Evolutionary conservation across 179 eudicot genomes (phyloP).

Genomic region (Gypsophila paniculata): DNA sequence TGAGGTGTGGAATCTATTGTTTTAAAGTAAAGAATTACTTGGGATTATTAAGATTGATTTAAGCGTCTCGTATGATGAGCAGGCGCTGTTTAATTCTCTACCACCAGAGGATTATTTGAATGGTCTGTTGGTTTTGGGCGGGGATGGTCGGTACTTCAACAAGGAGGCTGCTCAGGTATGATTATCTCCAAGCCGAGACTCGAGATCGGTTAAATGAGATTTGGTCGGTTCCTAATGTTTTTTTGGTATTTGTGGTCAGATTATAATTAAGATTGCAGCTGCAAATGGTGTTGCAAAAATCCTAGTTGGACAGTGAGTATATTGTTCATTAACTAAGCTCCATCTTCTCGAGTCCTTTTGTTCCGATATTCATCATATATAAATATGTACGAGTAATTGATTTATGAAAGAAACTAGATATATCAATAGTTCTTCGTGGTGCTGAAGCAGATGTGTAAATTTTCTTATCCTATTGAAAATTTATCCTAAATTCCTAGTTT

Average conservation of each 20-base stretch:
- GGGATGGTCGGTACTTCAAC: slow-evolving; percentile 93
- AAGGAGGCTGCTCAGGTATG: slow-evolving; percentile 90
- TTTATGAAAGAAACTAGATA: too few species aligned
- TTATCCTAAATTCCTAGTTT: too few species aligned
- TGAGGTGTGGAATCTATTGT: slow-evolving; percentile 11
- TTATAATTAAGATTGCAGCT: slow-evolving; percentile 86
- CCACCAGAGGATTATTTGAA: slow-evolving; percentile 72
- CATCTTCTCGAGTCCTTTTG: not conserved
- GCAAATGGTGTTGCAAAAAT: slow-evolving; percentile 92
- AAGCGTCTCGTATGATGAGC: slow-evolving; percentile 18
- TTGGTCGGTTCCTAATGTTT: slow-evolving; percentile 1
- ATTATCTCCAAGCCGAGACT: slow-evolving; percentile 11
- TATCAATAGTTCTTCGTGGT: too few species aligned
- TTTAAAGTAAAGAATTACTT: not conserved
- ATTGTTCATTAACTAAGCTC: not conserved
- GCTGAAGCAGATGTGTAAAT: too few species aligned
- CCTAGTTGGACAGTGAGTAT: slow-evolving; percentile 85
- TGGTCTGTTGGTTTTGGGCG: slow-evolving; percentile 85
- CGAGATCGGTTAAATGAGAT: slow-evolving; percentile 7
- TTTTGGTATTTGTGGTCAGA: slow-evolving; percentile 35
- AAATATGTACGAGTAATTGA: too few species aligned
- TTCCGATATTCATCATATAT: not conserved
- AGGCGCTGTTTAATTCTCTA: slow-evolving; percentile 88
- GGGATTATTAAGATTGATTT: slow-evolving; percentile 8
- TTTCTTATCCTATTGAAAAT: too few species aligned